A percentile compares a stretch with the other conserved stretches of the same genome.
phyloP scores from a whole-genome alignment of 352 stramenopile species.

The Thalassiosira sp. region DNA sequence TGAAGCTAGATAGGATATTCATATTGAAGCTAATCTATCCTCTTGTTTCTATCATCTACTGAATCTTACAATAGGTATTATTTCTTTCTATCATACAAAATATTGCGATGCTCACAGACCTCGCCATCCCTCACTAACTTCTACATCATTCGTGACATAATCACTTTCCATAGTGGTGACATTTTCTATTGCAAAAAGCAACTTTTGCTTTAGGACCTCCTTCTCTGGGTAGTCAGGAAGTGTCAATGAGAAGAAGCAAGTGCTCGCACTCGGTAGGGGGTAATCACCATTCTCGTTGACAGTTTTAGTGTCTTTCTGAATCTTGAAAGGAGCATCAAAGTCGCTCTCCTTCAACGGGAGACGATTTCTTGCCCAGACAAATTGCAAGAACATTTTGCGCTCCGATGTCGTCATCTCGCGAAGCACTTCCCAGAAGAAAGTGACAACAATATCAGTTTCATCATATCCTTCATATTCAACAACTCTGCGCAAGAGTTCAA shows the following conservation, averaged over 20 bases:
- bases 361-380: slow-evolving; percentile 96
- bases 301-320: slow-evolving; percentile 74
- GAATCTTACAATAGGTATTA: too few species aligned
- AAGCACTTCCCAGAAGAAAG: slow-evolving; percentile 95
- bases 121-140: slow-evolving; percentile 81
- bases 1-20: too few species aligned
- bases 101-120: slow-evolving; percentile 42
- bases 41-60: too few species aligned
- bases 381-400: slow-evolving; percentile 94
- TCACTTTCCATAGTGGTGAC: slow-evolving; percentile 85
- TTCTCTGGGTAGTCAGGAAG: slow-evolving; percentile 90
- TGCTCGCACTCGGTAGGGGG: slow-evolving; percentile 95
- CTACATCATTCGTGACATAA: slow-evolving; percentile 84
- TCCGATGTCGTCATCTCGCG: slow-evolving; percentile 94
- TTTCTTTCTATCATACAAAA: background rate
- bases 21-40: too few species aligned
- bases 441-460: slow-evolving; percentile 88
- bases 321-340: slow-evolving; percentile 90
- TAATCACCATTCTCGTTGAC: slow-evolving; percentile 74
- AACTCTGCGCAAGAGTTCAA: slow-evolving; percentile 93
- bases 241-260: slow-evolving; percentile 98
- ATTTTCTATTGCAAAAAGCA: slow-evolving; percentile 84
- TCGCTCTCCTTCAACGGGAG: slow-evolving; percentile 96
- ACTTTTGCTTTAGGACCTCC: slow-evolving; percentile 75
- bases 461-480: slow-evolving; percentile 96